A percentile compares a stretch with the other conserved stretches of the same genome.
Conservation (phyloP, 139 green algal species). For the Pseudopediastrum boryanum region DNA sequence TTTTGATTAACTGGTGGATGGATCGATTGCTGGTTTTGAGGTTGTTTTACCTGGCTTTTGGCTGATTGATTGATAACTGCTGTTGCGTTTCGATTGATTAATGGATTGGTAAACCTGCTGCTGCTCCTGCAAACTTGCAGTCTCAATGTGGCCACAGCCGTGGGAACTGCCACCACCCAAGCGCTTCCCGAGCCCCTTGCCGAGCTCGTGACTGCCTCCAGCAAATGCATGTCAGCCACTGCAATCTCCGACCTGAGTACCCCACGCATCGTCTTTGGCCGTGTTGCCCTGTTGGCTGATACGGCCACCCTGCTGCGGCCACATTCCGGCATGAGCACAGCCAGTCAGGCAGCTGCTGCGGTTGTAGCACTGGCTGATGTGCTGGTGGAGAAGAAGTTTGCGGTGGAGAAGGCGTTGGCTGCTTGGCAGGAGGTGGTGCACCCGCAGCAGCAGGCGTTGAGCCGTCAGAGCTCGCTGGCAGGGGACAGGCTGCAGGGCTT, state of each 20-base stretch:
- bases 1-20: not conserved
- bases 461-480: no score
- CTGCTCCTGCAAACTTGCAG: not conserved
- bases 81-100: not conserved
- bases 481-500: no score
- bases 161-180: not conserved
- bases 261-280: not conserved
- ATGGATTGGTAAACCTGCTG: not conserved
- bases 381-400: no score
- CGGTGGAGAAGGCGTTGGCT: no score
- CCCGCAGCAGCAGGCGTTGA: no score
- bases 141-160: slow-evolving; percentile 11
- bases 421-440: no score
- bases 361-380: no score
- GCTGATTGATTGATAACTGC: not conserved
- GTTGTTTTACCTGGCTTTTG: not conserved
- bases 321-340: slow-evolving; percentile 22
- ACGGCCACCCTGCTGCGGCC: slow-evolving; percentile 16
- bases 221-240: slow-evolving; percentile 11
- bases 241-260: slow-evolving; percentile 20
- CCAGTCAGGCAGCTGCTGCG: no score
- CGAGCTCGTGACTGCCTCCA: slow-evolving; percentile 1
- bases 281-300: slow-evolving; percentile 18
- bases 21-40: not conserved
- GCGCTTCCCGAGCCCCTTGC: slow-evolving; percentile 18